phyloP scores from a whole-genome alignment of 1,139 yeast genomes.

The Pichia norvegensis region DNA sequence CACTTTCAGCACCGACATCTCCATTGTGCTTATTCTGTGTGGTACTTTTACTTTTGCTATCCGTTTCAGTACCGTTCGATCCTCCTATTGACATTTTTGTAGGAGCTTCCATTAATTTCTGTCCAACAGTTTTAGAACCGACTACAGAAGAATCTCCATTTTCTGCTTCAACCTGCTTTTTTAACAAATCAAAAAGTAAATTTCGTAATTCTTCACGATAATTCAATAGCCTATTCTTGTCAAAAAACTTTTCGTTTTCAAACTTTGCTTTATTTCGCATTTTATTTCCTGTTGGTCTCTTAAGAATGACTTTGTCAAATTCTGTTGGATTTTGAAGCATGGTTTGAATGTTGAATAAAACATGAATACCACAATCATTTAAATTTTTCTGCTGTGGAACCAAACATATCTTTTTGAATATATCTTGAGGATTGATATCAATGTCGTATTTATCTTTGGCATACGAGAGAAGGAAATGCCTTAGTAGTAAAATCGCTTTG shows the following conservation, averaged over 20 bases:
- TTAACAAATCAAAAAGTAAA: slow-evolving; percentile 30
- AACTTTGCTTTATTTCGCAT: neutral
- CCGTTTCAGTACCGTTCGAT: neutral
- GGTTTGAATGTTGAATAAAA: slow-evolving; percentile 66
- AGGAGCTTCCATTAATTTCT: neutral
- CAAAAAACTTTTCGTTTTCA: slow-evolving; percentile 25
- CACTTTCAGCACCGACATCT: slow-evolving; percentile 1
- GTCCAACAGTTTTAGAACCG: slow-evolving; percentile 22
- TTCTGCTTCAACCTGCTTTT: slow-evolving; percentile 29
- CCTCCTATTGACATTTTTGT: neutral
- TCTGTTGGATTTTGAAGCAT: slow-evolving; percentile 33
- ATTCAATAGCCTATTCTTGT: slow-evolving; percentile 29
- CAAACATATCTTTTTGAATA: slow-evolving; percentile 39
- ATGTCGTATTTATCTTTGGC: slow-evolving; percentile 57
- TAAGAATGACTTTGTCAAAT: slow-evolving; percentile 18
- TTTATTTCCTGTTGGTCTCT: slow-evolving; percentile 20
- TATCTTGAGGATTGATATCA: slow-evolving; percentile 38
- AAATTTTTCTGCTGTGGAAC: slow-evolving; percentile 85
- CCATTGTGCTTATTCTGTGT: neutral
- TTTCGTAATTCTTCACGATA: slow-evolving; percentile 33
- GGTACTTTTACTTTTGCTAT: neutral
- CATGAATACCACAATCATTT: slow-evolving; percentile 94
- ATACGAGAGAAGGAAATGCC: slow-evolving; percentile 57
- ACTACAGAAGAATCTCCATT: slow-evolving; percentile 32
- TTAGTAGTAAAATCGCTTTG: slow-evolving; percentile 47